Conservation (phyloP, 1,284 basidiomycete species). For the Austroboletus olivaceoglutinosus region DNA sequence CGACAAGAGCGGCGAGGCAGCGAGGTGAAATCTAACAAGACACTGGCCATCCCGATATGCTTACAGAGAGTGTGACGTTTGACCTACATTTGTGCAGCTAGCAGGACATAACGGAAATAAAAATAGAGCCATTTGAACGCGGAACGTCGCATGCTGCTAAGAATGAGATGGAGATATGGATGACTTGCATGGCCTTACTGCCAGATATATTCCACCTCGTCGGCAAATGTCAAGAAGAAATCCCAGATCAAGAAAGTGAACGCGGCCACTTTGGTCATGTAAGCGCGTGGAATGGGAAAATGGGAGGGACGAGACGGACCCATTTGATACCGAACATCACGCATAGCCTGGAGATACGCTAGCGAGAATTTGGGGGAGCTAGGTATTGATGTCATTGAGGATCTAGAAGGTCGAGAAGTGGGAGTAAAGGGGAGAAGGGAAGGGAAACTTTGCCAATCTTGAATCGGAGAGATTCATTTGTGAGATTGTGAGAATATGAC, state of each 20-base stretch:
- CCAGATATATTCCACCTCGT: conserved; percentile 25
- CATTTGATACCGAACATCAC: conserved; percentile 8
- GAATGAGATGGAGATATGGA: neutral
- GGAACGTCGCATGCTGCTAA: conserved; percentile 14
- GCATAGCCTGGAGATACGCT: conserved; percentile 6
- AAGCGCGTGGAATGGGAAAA: neutral
- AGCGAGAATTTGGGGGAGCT: conserved; percentile 1
- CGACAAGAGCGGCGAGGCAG: conserved; percentile 6
- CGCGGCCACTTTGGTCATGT: conserved; percentile 14
- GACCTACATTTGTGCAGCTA: conserved; percentile 18
- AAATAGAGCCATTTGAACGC: conserved; percentile 25
- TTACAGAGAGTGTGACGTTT: too few relatives aligned
- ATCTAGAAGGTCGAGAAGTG: neutral
- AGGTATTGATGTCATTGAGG: conserved; percentile 6
- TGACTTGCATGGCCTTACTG: conserved; percentile 8
- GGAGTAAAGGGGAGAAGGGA: neutral
- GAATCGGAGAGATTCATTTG: too few relatives aligned
- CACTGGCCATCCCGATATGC: neutral
- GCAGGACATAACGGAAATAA: conserved; percentile 19
- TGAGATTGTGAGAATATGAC: neutral
- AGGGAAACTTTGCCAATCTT: neutral
- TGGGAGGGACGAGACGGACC: conserved; percentile 3
- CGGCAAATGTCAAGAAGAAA: conserved; percentile 12
- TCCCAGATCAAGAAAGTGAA: conserved; percentile 21
- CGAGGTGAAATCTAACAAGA: conserved; percentile 12